Base-by-base conservation (phyloP, 2,329 filamentous ascomycete genomes). In the Talaromyces sp. region DNA sequence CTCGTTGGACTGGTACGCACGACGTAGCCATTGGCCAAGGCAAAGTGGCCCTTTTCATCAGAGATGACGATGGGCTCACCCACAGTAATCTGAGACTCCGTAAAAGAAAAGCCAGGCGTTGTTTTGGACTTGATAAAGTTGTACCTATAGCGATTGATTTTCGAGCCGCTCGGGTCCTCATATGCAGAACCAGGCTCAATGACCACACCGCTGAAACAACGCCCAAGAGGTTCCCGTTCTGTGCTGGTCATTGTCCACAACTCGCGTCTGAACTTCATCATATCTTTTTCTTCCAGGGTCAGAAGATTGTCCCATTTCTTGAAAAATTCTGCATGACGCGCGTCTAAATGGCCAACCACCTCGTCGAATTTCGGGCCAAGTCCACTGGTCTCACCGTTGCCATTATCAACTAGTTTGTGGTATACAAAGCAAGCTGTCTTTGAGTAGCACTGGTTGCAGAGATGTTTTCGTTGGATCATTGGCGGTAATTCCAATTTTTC, bases 31-130 rank as follows among this genome's bases (percentile, higher is more conserved):
- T 97, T 92, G 0, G 94, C 93, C 45, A 99, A 84, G 0, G 94
- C 94, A 80, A 96, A 99, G 75, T 99, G 95, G 0, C 95, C 95
- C 67, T 91, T 84, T 76, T 99, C 95, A 71, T 97, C 95, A 0
- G 95, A 98, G 3, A 99, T 86, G n/a, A 99, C 95, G 59, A 98
- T 89, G 0, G 95, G 94, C 73, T 99, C 95, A 48, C 94, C 94
- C 31, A 91, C 84, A 1, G 84, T 87, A 35, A 99, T 85, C 72
- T 98, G 93, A 1, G 93, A 98, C 71, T 98, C 94, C 1, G 92
- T 81, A 72, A 99, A 99, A 0, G 92, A 96, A 72, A 95, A 93
- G 0, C 83, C 83, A 0, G 87, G 70, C 2, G 80, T 72, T 0
- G 84, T 75, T 27, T 84, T 83, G 64, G 88, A 85, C 74, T 96